Percentiles rank a stretch among this genome's conserved stretches.
Evolutionary conservation across 164 flowering plant species (phyloP).

Genomic region (Akebia trifoliata): DNA sequence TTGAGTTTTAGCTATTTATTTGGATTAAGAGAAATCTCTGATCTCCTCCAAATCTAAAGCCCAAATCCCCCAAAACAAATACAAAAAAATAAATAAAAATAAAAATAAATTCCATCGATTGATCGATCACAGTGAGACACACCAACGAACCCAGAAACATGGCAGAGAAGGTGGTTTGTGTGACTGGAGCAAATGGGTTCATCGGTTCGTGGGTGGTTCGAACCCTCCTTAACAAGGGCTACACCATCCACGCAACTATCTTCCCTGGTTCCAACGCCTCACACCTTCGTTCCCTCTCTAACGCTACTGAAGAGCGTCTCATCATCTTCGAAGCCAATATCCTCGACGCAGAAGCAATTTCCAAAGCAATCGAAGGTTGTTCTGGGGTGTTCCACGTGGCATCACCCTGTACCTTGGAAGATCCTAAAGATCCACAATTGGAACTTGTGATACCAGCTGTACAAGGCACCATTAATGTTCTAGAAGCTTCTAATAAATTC

Average conservation of each 20-base stretch:
- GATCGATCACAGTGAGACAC: too few relatives aligned
- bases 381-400: slow-evolving; percentile 80
- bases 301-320: slow-evolving; percentile 13
- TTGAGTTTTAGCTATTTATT: too few relatives aligned
- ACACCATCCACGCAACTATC: slow-evolving; percentile 56
- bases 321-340: slow-evolving; percentile 49
- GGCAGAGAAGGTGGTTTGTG: slow-evolving; percentile 42
- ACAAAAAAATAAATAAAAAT: neutral
- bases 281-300: slow-evolving; percentile 43
- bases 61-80: neutral
- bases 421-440: slow-evolving; percentile 50
- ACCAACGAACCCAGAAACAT: too few relatives aligned
- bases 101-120: too few relatives aligned
- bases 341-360: slow-evolving; percentile 42
- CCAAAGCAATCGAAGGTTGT: slow-evolving; percentile 49
- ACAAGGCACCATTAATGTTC: slow-evolving; percentile 70
- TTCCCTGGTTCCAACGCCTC: slow-evolving; percentile 54
- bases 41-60: too few relatives aligned
- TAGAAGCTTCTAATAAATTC: slow-evolving; percentile 40
- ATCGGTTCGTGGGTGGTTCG: slow-evolving; percentile 72
- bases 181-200: slow-evolving; percentile 87
- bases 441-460: slow-evolving; percentile 70
- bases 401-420: slow-evolving; percentile 71
- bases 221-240: slow-evolving; percentile 47
- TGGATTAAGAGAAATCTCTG: too few relatives aligned